Evolutionary conservation across 2,329 filamentous ascomycete genomes (phyloP).

Genomic region (Colletotrichum phormii): DNA sequence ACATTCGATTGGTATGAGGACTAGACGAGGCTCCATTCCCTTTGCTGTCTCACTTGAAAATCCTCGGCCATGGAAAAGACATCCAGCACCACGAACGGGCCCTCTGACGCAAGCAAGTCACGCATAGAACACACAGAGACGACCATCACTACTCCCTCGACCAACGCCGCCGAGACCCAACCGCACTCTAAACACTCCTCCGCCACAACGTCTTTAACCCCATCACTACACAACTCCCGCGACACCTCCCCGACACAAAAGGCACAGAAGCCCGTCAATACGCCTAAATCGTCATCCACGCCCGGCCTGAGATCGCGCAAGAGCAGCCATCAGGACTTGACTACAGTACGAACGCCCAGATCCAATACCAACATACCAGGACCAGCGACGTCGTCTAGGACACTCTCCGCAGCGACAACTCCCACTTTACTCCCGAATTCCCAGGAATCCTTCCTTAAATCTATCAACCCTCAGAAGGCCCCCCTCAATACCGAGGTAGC

Average conservation of each 20-base stretch:
- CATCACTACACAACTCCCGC: slow-evolving; percentile 54
- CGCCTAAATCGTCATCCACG: slow-evolving; percentile 44
- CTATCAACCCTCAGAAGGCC: slow-evolving; percentile 74
- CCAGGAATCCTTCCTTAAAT: slow-evolving; percentile 71
- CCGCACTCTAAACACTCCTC: slow-evolving; percentile 50
- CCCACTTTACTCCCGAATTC: slow-evolving; percentile 72
- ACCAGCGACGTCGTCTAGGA: slow-evolving; percentile 72
- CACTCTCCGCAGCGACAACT: slow-evolving; percentile 75
- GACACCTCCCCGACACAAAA: slow-evolving; percentile 61
- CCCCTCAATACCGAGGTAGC: slow-evolving; percentile 55
- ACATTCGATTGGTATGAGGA: slow-evolving; percentile 36
- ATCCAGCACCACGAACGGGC: slow-evolving; percentile 45
- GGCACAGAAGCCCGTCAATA: slow-evolving; percentile 48
- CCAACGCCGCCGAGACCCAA: slow-evolving; percentile 43
- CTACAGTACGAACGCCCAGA: slow-evolving; percentile 66
- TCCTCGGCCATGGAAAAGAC: slow-evolving; percentile 51
- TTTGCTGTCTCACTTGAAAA: slow-evolving; percentile 40
- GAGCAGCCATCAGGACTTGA: slow-evolving; percentile 73
- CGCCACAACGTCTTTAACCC: slow-evolving; percentile 48
- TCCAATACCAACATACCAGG: slow-evolving; percentile 67
- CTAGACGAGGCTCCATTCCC: slow-evolving; percentile 35
- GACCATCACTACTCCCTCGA: slow-evolving; percentile 42
- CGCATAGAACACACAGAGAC: slow-evolving; percentile 30
- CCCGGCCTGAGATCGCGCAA: slow-evolving; percentile 68
- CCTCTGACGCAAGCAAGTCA: slow-evolving; percentile 39